Evolutionary conservation across 805 yeast genomes (phyloP).

Genomic region (Metschnikowia lochheadii): DNA sequence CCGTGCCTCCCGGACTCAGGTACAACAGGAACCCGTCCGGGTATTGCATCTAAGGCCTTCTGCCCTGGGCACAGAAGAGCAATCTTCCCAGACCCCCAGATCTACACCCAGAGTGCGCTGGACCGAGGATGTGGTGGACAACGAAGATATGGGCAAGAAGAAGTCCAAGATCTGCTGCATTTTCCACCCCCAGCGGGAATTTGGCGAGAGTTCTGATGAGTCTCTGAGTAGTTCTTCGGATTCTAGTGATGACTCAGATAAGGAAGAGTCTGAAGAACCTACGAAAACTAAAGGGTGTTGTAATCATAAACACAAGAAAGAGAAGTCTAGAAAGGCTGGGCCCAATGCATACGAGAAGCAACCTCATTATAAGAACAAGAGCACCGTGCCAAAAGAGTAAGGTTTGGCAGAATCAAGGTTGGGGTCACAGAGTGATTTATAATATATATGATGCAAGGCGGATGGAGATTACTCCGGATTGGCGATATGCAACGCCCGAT

Average conservation of each 20-base stretch:
- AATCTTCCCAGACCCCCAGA: slow-evolving; percentile 14
- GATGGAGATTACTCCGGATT: slow-evolving; percentile 12
- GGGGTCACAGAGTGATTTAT: neutral
- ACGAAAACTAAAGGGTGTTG: neutral
- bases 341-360: slow-evolving; percentile 90
- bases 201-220: slow-evolving; percentile 42
- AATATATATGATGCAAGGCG: neutral
- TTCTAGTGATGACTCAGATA: slow-evolving; percentile 26
- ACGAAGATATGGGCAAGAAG: slow-evolving; percentile 83
- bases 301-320: slow-evolving; percentile 19
- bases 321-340: slow-evolving; percentile 21
- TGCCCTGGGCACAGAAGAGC: slow-evolving; percentile 4
- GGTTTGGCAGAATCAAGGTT: neutral
- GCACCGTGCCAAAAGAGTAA: slow-evolving; percentile 9
- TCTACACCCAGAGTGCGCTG: slow-evolving; percentile 63
- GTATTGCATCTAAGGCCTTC: slow-evolving; percentile 19
- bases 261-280: slow-evolving; percentile 13
- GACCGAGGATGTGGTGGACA: slow-evolving; percentile 84
- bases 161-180: slow-evolving; percentile 89
- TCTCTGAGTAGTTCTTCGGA: slow-evolving; percentile 15
- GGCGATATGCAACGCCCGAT: slow-evolving; percentile 18
- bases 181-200: slow-evolving; percentile 69
- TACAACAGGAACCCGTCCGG: neutral
- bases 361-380: slow-evolving; percentile 44
- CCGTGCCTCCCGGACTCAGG: neutral